These are phyloP conservation scores for Magnolia changhungtana DNA, from an alignment of 164 flowering plant species.

Conservation along the genomic window DNA sequence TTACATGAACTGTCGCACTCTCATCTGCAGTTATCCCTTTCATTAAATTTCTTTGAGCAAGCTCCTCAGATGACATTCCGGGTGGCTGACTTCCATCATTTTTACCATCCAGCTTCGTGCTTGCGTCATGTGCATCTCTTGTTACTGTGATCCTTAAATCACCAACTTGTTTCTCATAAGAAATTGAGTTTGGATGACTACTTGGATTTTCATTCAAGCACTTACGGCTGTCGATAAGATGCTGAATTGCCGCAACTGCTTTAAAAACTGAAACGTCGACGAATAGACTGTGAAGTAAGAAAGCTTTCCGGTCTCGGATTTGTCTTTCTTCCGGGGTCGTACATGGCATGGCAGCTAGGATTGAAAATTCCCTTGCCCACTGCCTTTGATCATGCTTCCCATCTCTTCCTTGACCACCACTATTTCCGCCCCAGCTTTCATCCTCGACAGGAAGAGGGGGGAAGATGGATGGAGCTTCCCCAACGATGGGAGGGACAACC, in stretches of 20 bases:
- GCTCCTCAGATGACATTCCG: constrained; percentile 53
- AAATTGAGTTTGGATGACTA: constrained; percentile 20
- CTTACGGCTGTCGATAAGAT: constrained; percentile 32
- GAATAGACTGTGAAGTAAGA: constrained; percentile 84
- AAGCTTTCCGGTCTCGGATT: constrained; percentile 81
- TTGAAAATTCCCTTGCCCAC: constrained; percentile 77
- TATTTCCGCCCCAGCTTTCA: constrained; percentile 92
- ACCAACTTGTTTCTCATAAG: constrained; percentile 62
- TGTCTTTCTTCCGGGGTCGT: constrained; percentile 89
- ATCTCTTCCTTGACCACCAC: constrained; percentile 87
- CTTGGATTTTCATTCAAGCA: constrained; percentile 14
- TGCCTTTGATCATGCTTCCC: constrained; percentile 57
- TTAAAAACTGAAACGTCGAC: constrained; percentile 84
- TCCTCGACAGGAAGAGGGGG: constrained; percentile 84
- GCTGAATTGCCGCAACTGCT: constrained; percentile 60
- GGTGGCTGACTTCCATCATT: constrained; percentile 69
- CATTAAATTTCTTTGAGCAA: constrained; percentile 70
- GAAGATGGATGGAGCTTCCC: constrained; percentile 62
- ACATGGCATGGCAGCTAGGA: constrained; percentile 87
- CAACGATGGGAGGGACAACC: constrained; percentile 83
- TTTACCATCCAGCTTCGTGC: constrained; percentile 64
- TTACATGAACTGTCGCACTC: constrained; percentile 88
- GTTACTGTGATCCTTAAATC: constrained; percentile 60
- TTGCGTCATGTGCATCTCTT: constrained; percentile 70
- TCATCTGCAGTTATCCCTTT: constrained; percentile 98